Base-by-base conservation (phyloP, 2,329 filamentous ascomycete genomes). In the Leptoxyphium fumago region DNA sequence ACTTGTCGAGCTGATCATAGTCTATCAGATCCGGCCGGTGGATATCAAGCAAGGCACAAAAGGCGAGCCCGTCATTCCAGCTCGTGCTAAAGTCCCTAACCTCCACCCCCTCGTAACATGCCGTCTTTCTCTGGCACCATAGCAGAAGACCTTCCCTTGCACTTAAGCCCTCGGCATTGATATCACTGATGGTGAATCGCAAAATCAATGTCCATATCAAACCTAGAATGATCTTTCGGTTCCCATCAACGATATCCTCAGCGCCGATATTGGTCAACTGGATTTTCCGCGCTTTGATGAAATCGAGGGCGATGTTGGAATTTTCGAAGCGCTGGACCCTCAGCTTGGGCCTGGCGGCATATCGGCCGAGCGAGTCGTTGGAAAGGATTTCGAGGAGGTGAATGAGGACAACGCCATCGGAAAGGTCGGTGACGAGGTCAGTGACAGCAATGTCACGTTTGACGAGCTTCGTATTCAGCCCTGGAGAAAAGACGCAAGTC, bases 251-350 rank as follows among this genome's bases (percentile, higher is more conserved):
- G 18, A 98, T 85, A 72, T 98, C 91, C 65, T 96, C 91, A 7
- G 91, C 91, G 43, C 91, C 91, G 57, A 96, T 96, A 55, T 98
- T 98, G 53, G 87, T 95, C 81, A 98, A 85, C 63, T 94, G 89
- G 50, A 98, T 96, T 57, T 87, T 75, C 54, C 87, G 74, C 46
- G 78, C 80, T 61, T 84, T 93, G 68, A 98, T 87, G 58, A 91
- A 98, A 64, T 95, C 81, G 49, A 98, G 78, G 41, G 86, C 85
- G 54, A 88, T 81, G 69, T 96, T 96, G 63, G 91, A 89, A 74
- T 98, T 98, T 64, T 98, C 91, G 65, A 96, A 98, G 55, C 80
- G 81, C 68, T 98, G 91, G 43, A 98, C 91, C 46, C 91, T 86
- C 54, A 98, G 74, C 68, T 94, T 95, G 34, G 91, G 91, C 58